Percentiles rank a stretch among this genome's conserved stretches.
Conservation (phyloP, 1,284 basidiomycete species). For the Puccinia triticina region DNA sequence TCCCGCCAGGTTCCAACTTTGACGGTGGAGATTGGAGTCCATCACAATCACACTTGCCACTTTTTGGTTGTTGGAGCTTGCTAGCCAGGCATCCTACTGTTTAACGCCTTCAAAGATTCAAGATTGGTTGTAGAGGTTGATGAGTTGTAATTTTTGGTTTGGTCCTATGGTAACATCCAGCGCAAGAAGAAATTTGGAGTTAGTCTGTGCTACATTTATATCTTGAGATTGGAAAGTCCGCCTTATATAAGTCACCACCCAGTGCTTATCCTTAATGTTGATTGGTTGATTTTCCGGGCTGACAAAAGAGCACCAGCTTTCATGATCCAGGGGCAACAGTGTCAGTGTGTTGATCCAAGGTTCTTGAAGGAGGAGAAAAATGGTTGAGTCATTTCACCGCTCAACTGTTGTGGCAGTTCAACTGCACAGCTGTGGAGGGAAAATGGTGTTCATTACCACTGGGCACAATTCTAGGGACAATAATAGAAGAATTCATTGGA, state of each 20-base stretch:
- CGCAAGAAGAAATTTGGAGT: neutral
- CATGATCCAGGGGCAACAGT: neutral
- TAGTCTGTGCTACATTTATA: neutral
- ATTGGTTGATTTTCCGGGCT: neutral
- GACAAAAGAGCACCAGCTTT: neutral
- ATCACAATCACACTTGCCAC: neutral
- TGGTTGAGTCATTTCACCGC: neutral
- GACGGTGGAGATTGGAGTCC: neutral
- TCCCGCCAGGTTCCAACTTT: neutral
- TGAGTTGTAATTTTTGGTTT: neutral
- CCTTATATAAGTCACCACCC: neutral
- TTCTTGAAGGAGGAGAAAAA: neutral
- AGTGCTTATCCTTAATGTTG: neutral
- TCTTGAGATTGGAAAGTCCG: neutral
- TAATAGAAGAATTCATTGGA: neutral
- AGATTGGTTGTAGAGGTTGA: neutral
- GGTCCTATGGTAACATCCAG: neutral
- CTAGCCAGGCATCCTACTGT: neutral
- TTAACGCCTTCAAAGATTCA: neutral
- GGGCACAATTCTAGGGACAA: neutral
- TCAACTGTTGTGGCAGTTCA: no score
- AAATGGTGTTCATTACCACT: neutral
- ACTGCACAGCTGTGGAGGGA: neutral
- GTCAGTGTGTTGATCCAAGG: constrained; percentile 5
- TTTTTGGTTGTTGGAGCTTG: neutral